Base-by-base conservation (phyloP, 305 asterid species). In the Fraxinus sp. region DNA sequence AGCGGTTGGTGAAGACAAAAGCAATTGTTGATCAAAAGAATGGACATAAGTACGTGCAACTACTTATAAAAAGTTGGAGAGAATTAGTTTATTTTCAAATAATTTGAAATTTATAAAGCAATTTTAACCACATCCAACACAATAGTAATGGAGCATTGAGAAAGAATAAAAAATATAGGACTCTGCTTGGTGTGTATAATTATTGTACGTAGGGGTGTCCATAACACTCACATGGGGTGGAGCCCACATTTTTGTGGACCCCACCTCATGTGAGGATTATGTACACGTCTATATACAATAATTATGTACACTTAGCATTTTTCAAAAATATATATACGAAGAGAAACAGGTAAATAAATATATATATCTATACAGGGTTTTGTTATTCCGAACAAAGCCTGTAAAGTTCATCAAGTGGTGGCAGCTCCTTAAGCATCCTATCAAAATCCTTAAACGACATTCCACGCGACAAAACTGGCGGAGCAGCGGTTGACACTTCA, bases 391-490 rank as follows among this genome's bases (percentile, higher is more conserved):
- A 35, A 68, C 3, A 68, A 68, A 68, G 18, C 37, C 74, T 13
- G 9, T 68, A 28, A 28, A 68, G 88, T 77, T 93, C 98, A 68
- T 94, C 98, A 55, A 94, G 79, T 24, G 98, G 84, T 22, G 98
- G 93, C 92, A 92, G 77, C 78, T 94, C 98, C 85, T 85, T 85
- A 0, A 92, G 86, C 90, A 90, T 81, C 93, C 81, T 78, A 80
- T 94, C 97, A 46, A 93, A 89, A 24, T 94, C 98, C 80, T 81
- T 93, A 78, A 94, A 92, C 87, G 98, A 94, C 88, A 89, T 28
- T 49, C 90, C 90, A 10, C 90, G 87, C 1, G 91, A 79, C 80
- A 88, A 80, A 28, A 72, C 83, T n/a, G 94, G 86, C 66, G 11
- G 36, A 10, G 39, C 74, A 4, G 18, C 39, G 18, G 74, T 26